phyloP scores from a whole-genome alignment of 2,329 filamentous ascomycete genomes.

The Annulohypoxylon truncatum region DNA sequence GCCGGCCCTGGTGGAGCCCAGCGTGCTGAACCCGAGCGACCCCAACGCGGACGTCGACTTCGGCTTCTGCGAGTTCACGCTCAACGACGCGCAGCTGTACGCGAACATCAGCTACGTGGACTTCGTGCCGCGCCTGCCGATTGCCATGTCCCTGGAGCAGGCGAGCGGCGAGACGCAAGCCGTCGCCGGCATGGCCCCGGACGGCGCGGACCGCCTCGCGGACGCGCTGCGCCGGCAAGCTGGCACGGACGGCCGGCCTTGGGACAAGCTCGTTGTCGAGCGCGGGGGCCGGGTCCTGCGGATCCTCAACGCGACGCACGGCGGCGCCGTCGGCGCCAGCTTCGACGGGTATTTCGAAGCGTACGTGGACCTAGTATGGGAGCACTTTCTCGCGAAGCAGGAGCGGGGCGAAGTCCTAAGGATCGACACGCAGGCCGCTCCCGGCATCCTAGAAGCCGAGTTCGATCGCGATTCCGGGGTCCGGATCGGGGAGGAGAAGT shows the following conservation, averaged over 20 bases:
- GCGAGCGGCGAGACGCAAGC: conserved; percentile 57
- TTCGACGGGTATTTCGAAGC: conserved; percentile 59
- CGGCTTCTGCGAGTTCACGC: conserved; percentile 71
- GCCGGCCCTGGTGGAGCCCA: conserved; percentile 74
- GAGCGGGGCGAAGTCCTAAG: conserved; percentile 55
- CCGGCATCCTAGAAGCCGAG: conserved; percentile 64
- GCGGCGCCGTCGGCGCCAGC: conserved; percentile 55
- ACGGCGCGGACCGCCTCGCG: conserved; percentile 68
- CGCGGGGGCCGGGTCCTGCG: conserved; percentile 51
- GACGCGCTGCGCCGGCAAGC: conserved; percentile 66
- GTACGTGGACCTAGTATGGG: conserved; percentile 58
- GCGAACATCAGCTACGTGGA: conserved; percentile 76
- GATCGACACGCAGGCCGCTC: conserved; percentile 73
- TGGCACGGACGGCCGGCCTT: conserved; percentile 65
- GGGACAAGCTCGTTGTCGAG: conserved; percentile 67
- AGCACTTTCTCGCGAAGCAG: conserved; percentile 47
- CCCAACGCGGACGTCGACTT: conserved; percentile 65
- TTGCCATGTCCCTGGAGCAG: conserved; percentile 62
- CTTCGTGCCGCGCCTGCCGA: conserved; percentile 68
- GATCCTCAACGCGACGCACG: conserved; percentile 59
- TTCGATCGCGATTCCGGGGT: conserved; percentile 57
- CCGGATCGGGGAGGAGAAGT: conserved; percentile 56
- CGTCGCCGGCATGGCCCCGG: conserved; percentile 67
- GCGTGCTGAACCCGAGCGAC: conserved; percentile 71
- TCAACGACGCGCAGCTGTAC: conserved; percentile 66